These are phyloP conservation scores for Oryza glaberrima DNA, from an alignment of 176 grass and related monocot species.

Conservation along the genomic window DNA sequence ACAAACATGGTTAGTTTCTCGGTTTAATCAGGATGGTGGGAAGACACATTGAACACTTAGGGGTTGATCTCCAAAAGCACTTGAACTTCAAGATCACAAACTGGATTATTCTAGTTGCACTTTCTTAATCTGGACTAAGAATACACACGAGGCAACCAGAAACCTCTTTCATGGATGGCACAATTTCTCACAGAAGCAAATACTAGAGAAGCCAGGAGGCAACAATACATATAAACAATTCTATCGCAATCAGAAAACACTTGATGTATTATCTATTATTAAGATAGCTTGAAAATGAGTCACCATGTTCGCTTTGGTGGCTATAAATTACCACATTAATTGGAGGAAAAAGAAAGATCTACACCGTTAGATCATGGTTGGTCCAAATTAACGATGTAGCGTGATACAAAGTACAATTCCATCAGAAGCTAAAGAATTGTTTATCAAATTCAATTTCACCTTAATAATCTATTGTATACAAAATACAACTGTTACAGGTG, in stretches of 20 bases:
- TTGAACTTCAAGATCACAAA: constrained; percentile 28
- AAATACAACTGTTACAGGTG: too few species aligned
- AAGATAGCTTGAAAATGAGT: too few species aligned
- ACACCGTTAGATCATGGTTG: too few species aligned
- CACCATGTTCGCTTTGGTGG: too few species aligned
- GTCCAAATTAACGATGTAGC: too few species aligned
- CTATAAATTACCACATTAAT: too few species aligned
- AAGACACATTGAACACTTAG: neutral
- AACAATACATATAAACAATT: neutral
- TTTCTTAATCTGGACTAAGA: constrained; percentile 2
- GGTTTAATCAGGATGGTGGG: neutral
- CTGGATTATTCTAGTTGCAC: neutral
- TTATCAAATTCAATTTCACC: too few species aligned
- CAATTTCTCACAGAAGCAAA: neutral
- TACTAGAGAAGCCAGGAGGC: constrained; percentile 1
- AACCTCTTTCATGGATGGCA: neutral
- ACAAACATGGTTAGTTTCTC: too few species aligned
- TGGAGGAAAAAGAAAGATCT: too few species aligned
- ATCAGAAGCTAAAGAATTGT: too few species aligned
- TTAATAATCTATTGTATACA: too few species aligned
- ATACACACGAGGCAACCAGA: neutral
- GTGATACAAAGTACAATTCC: too few species aligned
- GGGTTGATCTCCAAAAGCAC: constrained; percentile 8
- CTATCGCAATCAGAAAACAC: neutral
- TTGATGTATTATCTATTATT: neutral